These are phyloP conservation scores for Fusarium staphyleae DNA, from an alignment of 2,329 filamentous ascomycete genomes.

Conservation along the genomic window DNA sequence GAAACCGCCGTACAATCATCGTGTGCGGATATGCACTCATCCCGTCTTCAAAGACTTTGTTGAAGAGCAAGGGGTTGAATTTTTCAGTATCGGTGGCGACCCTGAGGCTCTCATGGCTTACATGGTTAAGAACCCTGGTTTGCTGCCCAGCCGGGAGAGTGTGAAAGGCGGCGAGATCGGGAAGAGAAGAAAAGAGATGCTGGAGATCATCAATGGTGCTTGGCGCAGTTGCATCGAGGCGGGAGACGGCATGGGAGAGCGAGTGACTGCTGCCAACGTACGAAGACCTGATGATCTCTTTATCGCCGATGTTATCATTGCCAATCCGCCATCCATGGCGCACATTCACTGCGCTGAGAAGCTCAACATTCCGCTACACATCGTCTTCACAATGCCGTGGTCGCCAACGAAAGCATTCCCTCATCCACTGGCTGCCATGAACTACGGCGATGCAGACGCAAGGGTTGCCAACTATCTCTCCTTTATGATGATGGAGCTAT, in stretches of 20 bases:
- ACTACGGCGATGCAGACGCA: conserved; percentile 35
- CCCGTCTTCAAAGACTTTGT: conserved; percentile 61
- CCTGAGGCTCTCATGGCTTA: conserved; percentile 57
- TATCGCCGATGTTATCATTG: conserved; percentile 62
- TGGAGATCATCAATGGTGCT: conserved; percentile 48
- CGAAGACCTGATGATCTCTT: conserved; percentile 49
- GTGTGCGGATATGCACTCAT: conserved; percentile 65
- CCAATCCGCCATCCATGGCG: conserved; percentile 60
- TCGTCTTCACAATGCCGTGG: conserved; percentile 73
- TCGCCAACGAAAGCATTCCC: conserved; percentile 60
- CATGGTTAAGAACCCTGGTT: conserved; percentile 51
- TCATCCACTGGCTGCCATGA: conserved; percentile 49
- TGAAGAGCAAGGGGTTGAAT: conserved; percentile 59
- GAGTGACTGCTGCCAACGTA: conserved; percentile 40
- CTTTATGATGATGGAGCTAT: conserved; percentile 66
- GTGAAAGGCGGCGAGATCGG: conserved; percentile 48
- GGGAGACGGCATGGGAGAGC: conserved; percentile 43
- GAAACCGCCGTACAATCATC: conserved; percentile 53
- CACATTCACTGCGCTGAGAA: conserved; percentile 61
- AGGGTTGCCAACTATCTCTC: conserved; percentile 38
- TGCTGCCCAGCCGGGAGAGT: conserved; percentile 48
- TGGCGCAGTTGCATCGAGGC: conserved; percentile 50
- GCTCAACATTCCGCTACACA: conserved; percentile 57
- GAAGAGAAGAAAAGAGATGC: conserved; percentile 47
- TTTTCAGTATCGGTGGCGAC: conserved; percentile 64